A percentile compares a stretch with the other conserved stretches of the same genome.
Conservation (phyloP, 1,284 basidiomycete species). For the Microbotryum lychnidis-dioicae region DNA sequence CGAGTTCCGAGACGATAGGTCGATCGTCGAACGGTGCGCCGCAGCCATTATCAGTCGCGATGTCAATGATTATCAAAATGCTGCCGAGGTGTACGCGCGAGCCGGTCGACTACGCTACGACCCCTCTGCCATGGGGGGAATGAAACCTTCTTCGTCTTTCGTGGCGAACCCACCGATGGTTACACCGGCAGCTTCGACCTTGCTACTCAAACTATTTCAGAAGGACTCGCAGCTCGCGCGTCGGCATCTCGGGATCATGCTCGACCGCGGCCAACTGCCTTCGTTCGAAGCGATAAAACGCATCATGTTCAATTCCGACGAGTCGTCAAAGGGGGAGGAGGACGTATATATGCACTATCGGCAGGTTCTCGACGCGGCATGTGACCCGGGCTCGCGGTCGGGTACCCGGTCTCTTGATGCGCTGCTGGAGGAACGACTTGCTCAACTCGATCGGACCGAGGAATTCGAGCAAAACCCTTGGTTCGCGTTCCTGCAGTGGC, state of each 20-base stretch:
- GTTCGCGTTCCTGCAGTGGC: conserved; percentile 15
- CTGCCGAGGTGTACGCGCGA: not conserved
- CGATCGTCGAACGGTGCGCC: conserved; percentile 3
- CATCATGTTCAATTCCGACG: not conserved
- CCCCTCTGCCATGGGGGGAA: not conserved
- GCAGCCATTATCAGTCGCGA: too few species aligned
- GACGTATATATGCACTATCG: conserved; percentile 19
- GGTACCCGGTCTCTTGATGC: conserved; percentile 9
- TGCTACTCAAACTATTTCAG: not conserved
- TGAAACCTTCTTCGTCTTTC: not conserved
- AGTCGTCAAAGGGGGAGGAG: not conserved
- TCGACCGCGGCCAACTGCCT: not conserved
- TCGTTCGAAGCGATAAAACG: not conserved
- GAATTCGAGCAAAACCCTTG: conserved; percentile 7
- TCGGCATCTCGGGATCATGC: not conserved
- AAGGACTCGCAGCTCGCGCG: not conserved
- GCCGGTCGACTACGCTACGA: not conserved
- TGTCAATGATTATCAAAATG: not conserved
- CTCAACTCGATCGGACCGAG: conserved; percentile 13
- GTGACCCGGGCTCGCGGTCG: not conserved
- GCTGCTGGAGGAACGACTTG: conserved; percentile 15
- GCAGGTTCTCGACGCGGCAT: conserved; percentile 20
- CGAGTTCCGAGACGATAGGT: not conserved
- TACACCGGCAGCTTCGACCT: too few species aligned
- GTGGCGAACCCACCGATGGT: not conserved